These are phyloP conservation scores for Viola odorata DNA, from an alignment of 345 rosid genomes.

Conservation along the genomic window DNA sequence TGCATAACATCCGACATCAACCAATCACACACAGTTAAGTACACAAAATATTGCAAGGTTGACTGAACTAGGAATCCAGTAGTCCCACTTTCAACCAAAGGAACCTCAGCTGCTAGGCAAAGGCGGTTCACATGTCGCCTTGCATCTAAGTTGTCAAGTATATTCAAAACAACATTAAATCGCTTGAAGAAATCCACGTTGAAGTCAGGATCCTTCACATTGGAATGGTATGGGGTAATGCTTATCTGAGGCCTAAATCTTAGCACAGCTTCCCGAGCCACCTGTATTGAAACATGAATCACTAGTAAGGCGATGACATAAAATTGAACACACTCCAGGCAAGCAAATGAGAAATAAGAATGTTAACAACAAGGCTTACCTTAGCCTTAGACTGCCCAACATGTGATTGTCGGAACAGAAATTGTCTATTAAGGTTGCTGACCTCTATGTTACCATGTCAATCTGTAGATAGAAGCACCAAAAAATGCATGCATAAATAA, in stretches of 20 bases:
- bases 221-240: constrained; percentile 82
- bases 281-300: constrained; percentile 40
- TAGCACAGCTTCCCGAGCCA: constrained; percentile 92
- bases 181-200: constrained; percentile 83
- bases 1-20: too few relatives aligned
- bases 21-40: too few relatives aligned
- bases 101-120: constrained; percentile 90
- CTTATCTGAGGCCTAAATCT: constrained; percentile 82
- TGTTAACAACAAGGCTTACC: constrained; percentile 29
- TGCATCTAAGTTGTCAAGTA: constrained; percentile 94
- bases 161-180: constrained; percentile 91
- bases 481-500: background rate
- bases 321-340: background rate
- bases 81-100: constrained; percentile 97
- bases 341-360: constrained; percentile 1
- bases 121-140: constrained; percentile 96
- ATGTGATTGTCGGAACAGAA: constrained; percentile 84
- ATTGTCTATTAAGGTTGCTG: constrained; percentile 94
- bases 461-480: constrained; percentile 50
- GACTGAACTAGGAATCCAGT: constrained; percentile 98
- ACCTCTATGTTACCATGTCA: constrained; percentile 99
- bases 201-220: constrained; percentile 76
- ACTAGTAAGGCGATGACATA: constrained; percentile 1
- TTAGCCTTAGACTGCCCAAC: constrained; percentile 98
- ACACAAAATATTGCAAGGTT: too few relatives aligned